Evolutionary conservation across 805 yeast genomes (phyloP), one percentile per base, ranked within the genome.

Genomic region (Debaryomyces tyrocola): DNA sequence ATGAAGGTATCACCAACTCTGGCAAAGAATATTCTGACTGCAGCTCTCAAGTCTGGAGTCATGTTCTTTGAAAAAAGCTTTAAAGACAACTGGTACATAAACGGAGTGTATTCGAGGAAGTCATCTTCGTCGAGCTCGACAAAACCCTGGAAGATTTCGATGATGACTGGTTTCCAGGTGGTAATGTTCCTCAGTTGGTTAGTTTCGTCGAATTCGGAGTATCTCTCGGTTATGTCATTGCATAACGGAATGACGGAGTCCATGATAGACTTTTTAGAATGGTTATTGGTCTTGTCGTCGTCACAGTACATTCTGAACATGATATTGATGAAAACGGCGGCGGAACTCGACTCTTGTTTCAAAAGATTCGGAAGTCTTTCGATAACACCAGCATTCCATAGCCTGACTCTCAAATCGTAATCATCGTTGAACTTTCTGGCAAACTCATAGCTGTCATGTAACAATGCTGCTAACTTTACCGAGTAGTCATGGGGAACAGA

Each of bases 161-260:
- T 85, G 34, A 92, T 90, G 15, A 94, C 97, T 0, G 98, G 97
- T 57, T 87, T 78, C 95, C 97, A 86, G 3, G 95, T 84, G 14
- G 80, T 75, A 37, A 92, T 82, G 63, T 88, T 88, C 58, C 96
- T 80, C 43, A 80, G 82, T 57, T 85, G 90, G 64, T 87, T 92
- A 5, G 81, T 73, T 51, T 87, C 96, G 53, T 87, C 92, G 54
- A 91, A 75, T 1, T 77, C 74, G 28, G 83, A 77, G 63, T 82
- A 91, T 50, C 91, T 81, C 46, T 78, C 78, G 20, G 90, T 77
- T 27, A 92, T 85, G 5, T 80, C 74, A 7, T 78, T 80, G 57
- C 96, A 87, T 59, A 90, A 74, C 20, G 90, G 87, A 21, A 77
- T 63, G 36, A 82, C 69, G 20, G 77, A 78, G 9, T 69, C 73